Conservation (phyloP, 768 basidiomycete species). For the Xerocomellus chrysenteron region DNA sequence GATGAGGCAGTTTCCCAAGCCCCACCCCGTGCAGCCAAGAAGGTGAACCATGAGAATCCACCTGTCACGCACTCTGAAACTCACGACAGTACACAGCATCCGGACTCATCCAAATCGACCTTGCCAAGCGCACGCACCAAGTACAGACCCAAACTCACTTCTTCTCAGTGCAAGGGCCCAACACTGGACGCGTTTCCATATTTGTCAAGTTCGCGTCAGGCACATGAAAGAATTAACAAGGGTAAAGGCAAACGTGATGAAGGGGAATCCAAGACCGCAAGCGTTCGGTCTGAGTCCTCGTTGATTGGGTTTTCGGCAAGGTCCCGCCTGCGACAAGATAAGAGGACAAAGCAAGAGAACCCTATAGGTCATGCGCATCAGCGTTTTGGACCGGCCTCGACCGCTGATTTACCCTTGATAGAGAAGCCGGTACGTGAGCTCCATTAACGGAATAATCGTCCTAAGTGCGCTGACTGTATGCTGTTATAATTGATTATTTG, state of each 20-base stretch:
- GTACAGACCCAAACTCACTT: slow-evolving; percentile 23
- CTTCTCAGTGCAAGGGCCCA: slow-evolving; percentile 17
- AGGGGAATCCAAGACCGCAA: slow-evolving; percentile 4
- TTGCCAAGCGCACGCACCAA: slow-evolving; percentile 32
- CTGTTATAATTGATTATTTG: slow-evolving; percentile 7
- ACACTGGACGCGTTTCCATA: slow-evolving; percentile 20
- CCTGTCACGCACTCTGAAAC: slow-evolving; percentile 2
- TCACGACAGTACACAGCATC: slow-evolving; percentile 1
- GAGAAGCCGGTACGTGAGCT: slow-evolving; percentile 31
- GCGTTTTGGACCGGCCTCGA: slow-evolving; percentile 16
- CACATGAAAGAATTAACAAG: slow-evolving; percentile 6
- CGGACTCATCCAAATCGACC: slow-evolving; percentile 5
- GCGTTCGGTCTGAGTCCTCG: background rate
- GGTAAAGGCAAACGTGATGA: slow-evolving; percentile 12
- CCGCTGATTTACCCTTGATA: slow-evolving; percentile 25
- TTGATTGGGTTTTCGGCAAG: slow-evolving; percentile 4
- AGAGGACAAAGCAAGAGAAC: background rate
- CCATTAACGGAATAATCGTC: slow-evolving; percentile 21
- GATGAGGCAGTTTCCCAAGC: slow-evolving; percentile 14
- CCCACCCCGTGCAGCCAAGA: background rate
- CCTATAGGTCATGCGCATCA: background rate
- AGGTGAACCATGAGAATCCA: slow-evolving; percentile 7
- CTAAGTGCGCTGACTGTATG: slow-evolving; percentile 27
- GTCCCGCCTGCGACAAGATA: background rate
- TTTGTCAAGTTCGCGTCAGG: slow-evolving; percentile 13